Evolutionary conservation across 2,329 filamentous ascomycete species (phyloP), one percentile per base, ranked within the genome.

Genomic region (Nigrospora osmanthi): DNA sequence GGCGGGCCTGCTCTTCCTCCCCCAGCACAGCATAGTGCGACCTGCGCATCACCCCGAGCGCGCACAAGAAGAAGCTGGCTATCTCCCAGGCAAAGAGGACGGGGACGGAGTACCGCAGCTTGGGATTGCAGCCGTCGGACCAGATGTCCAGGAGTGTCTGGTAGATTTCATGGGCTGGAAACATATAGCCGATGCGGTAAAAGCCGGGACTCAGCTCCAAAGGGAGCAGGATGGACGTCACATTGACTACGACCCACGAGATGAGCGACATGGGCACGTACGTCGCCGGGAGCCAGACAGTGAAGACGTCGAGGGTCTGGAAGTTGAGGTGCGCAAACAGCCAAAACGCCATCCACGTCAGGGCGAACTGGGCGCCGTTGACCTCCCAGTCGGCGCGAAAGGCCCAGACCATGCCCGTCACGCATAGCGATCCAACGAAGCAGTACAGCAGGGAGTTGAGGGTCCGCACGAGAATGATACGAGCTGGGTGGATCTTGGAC

Each of bases 251-350:
- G 6, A 72, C 51, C 71, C 71, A 75, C 0, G 61, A 52, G 6
- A 73, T 57, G 6, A 72, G 52, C 9, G 64, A 61, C 58, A 73
- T 69, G 1, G 71, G 72, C 39, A 72, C 58, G 45, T 60, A 66
- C 0, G 59, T 56, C 11, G 60, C 51, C 0, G 67, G 62, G 3
- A 70, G 46, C 57, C 67, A 67, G 34, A 65, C 57, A 0, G 68
- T 66, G 38, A 69, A 62, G n/a, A 63, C 57, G 46, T 75, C 71
- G 3, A 73, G 57, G 13, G 63, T 58, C 14, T 68, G 56, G 43
- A 71, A 70, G 47, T 73, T 68, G 42, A 67, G 49, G 51, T 70
- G 66, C 23, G 63, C 64, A 15, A 67, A 67, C 1, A 73, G 58
- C 70, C 68, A 72, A 6, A 71, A 45, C 1, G 54, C 48, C 54